Evolutionary conservation across 257 asterid species (phyloP).

Genomic region (Solanum neorickii): DNA sequence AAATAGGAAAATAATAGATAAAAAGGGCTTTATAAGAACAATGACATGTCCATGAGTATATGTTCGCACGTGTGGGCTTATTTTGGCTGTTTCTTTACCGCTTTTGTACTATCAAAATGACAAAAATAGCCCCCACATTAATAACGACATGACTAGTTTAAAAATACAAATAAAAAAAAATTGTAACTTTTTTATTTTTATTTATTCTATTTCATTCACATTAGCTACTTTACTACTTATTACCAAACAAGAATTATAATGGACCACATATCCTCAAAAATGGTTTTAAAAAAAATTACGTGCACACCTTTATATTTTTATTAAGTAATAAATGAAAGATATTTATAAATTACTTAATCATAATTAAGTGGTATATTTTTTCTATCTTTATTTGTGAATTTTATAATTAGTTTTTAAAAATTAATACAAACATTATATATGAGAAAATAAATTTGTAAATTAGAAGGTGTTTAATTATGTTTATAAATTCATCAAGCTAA

Average conservation of each 20-base stretch:
- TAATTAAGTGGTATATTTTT: background rate
- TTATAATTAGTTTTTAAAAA: background rate
- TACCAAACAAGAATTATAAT: background rate
- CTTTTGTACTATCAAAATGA: background rate
- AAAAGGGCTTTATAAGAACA: conserved; percentile 9
- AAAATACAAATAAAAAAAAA: no score
- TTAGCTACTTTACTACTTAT: background rate
- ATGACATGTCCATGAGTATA: conserved; percentile 15
- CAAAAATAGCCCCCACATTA: background rate
- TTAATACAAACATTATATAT: no score
- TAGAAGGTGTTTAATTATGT: background rate
- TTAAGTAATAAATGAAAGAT: background rate
- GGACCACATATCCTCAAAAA: background rate
- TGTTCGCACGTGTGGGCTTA: conserved; percentile 24
- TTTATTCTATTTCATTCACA: background rate
- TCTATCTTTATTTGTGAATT: background rate
- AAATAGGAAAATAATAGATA: background rate
- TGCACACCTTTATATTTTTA: background rate
- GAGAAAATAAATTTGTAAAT: background rate
- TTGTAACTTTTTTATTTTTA: no score
- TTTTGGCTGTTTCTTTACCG: background rate
- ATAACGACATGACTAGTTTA: no score
- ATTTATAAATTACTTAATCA: background rate
- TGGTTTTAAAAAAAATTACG: background rate
- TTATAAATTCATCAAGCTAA: background rate